These are phyloP conservation scores for Boehmeria nivea DNA, from an alignment of 306 rosid species.

Conservation along the genomic window DNA sequence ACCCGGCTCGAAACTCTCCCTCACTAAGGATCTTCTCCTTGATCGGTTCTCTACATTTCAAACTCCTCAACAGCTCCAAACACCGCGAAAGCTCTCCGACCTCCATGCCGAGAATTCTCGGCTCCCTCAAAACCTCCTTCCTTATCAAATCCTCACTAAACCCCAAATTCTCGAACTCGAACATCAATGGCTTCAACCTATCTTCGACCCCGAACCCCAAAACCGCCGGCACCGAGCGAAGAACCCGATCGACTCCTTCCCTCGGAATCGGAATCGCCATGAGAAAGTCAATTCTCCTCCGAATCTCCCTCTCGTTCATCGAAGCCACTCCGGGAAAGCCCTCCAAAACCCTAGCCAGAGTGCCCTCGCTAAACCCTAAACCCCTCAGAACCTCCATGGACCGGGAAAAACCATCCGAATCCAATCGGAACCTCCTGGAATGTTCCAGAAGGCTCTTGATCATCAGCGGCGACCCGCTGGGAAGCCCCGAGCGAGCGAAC, in stretches of 20 bases:
- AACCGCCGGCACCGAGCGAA: slow-evolving; percentile 45
- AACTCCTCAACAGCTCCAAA: slow-evolving; percentile 43
- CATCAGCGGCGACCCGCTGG: slow-evolving; percentile 32
- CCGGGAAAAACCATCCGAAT: slow-evolving; percentile 23
- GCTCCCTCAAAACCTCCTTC: slow-evolving; percentile 50
- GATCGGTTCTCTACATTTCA: slow-evolving; percentile 58
- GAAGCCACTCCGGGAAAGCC: slow-evolving; percentile 40
- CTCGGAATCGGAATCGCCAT: slow-evolving; percentile 34
- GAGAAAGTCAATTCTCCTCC: slow-evolving; percentile 34
- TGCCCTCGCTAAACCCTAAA: slow-evolving; percentile 39
- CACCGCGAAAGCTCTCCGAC: slow-evolving; percentile 62
- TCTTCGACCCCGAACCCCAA: slow-evolving; percentile 57
- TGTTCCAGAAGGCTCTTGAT: slow-evolving; percentile 41
- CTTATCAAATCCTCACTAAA: slow-evolving; percentile 43
- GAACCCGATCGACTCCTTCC: slow-evolving; percentile 36
- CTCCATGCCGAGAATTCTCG: slow-evolving; percentile 56
- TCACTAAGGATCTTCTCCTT: slow-evolving; percentile 42
- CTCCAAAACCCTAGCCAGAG: slow-evolving; percentile 45
- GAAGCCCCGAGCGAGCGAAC: slow-evolving; percentile 27
- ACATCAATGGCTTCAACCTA: slow-evolving; percentile 50
- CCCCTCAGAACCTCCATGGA: slow-evolving; percentile 33
- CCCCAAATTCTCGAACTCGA: slow-evolving; percentile 50
- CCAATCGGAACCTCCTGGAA: slow-evolving; percentile 43
- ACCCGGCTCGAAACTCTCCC: slow-evolving; percentile 60
- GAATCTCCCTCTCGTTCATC: slow-evolving; percentile 32